Evolutionary conservation across 2,329 filamentous ascomycete genomes (phyloP).

Genomic region (Penicillium sp.): DNA sequence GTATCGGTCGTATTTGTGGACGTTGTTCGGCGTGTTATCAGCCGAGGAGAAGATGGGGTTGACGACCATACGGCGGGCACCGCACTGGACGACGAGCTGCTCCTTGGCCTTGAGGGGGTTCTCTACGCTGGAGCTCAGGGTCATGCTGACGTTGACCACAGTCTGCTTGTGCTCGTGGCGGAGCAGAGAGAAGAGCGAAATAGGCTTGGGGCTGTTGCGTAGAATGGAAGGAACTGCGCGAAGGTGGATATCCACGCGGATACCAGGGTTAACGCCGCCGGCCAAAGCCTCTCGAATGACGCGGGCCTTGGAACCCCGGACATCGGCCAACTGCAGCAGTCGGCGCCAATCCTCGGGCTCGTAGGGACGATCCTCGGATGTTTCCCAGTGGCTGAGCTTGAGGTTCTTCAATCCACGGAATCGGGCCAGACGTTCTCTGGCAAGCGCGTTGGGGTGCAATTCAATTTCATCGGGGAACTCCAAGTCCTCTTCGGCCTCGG

Average conservation of each 20-base stretch:
- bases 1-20: conserved; percentile 94
- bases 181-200: conserved; percentile 81
- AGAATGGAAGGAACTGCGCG: conserved; percentile 57
- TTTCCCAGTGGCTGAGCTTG: conserved; percentile 83
- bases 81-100: conserved; percentile 87
- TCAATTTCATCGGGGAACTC: conserved; percentile 99
- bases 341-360: conserved; percentile 89
- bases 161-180: conserved; percentile 95
- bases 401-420: conserved; percentile 93
- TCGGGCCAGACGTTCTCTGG: conserved; percentile 77
- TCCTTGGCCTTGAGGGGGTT: conserved; percentile 86
- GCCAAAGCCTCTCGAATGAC: conserved; percentile 78
- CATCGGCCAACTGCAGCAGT: conserved; percentile 83
- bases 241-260: conserved; percentile 77
- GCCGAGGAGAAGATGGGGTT: conserved; percentile 86
- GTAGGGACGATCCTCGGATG: conserved; percentile 78
- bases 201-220: conserved; percentile 55
- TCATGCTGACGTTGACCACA: conserved; percentile 84
- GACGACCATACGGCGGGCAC: conserved; percentile 79
- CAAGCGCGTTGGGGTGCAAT: conserved; percentile 80
- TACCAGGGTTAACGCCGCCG: conserved; percentile 84
- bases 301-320: conserved; percentile 76
- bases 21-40: conserved; percentile 92
- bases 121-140: conserved; percentile 73
- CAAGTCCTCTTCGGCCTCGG: conserved; percentile 82